These are phyloP conservation scores for Pythium oligandrum DNA, from an alignment of 352 stramenopile species.

Conservation along the genomic window DNA sequence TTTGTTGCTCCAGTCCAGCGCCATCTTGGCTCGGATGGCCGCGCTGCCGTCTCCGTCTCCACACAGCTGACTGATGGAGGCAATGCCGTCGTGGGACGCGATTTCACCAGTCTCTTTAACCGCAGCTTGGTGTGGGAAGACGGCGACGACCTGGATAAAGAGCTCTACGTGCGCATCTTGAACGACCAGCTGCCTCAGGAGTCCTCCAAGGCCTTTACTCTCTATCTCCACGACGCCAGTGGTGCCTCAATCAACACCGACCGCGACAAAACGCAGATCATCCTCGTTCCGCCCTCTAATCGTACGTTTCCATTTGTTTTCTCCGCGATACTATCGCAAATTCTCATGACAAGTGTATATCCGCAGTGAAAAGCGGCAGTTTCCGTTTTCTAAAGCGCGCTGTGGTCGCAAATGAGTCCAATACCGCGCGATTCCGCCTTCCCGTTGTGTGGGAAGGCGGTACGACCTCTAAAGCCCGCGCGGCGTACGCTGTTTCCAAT, in stretches of 20 bases:
- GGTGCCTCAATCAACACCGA: conserved; percentile 50
- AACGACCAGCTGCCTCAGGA: conserved; percentile 60
- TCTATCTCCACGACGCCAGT: conserved; percentile 53
- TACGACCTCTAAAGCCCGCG: conserved; percentile 36
- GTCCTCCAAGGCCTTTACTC: conserved; percentile 36
- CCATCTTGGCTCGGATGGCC: conserved; percentile 53
- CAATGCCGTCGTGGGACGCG: conserved; percentile 41
- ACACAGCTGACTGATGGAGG: conserved; percentile 26
- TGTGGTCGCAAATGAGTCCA: conserved; percentile 30
- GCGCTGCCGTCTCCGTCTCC: conserved; percentile 60
- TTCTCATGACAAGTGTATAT: not conserved
- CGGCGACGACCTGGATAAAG: conserved; percentile 59
- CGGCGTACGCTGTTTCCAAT: conserved; percentile 39
- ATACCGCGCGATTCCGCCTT: conserved; percentile 20
- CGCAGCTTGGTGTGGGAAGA: conserved; percentile 75
- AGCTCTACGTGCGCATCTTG: conserved; percentile 55
- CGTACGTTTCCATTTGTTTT: conserved; percentile 20
- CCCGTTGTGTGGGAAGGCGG: conserved; percentile 57
- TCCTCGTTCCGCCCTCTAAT: conserved; percentile 49
- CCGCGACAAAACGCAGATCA: conserved; percentile 36
- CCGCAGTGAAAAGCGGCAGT: conserved; percentile 38
- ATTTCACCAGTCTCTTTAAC: conserved; percentile 62
- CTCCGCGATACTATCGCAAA: not conserved
- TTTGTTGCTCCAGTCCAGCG: conserved; percentile 35
- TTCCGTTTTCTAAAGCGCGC: conserved; percentile 44